Evolutionary conservation across 2,329 filamentous ascomycete species (phyloP), one percentile per base, ranked within the genome.

Genomic region (Erysiphe pulchra): DNA sequence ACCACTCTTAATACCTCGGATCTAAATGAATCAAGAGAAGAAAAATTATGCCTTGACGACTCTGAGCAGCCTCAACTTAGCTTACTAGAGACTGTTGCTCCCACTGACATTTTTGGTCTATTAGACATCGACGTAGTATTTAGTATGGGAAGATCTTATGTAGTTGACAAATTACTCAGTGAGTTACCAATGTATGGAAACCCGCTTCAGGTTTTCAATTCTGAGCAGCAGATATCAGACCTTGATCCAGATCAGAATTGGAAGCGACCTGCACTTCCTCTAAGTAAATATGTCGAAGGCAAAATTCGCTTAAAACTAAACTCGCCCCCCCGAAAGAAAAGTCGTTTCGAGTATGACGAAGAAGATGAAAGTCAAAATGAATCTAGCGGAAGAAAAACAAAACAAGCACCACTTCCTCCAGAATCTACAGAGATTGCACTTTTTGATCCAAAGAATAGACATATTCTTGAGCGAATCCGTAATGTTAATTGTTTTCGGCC

Each of bases 401-500:
- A 64, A 46, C 48, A 50, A 42, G 51, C 54, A 13, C 60, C 71
- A 38, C 57, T 86, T 9, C 69, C 71, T 1, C 77, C 85, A 0
- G 73, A 80, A 50, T 77, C 79, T 51, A 73, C 69, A 1, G 73
- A 82, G 48, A 83, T 94, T 47, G 86, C 87, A 1, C 65, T 98
- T 0, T 98, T 98, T 62, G 76, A 82, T 50, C 76, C 83, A 0
- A 82, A 92, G 49, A 87, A 92, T 64, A 92, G 87, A 60, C 71
- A 77, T 46, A 85, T 94, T 37, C 75, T 87, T 47, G 87, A 95
- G 57, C 73, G 90, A 14, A 71, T 98, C 5, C 84, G 94, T 57
- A 82, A 84, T 10, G 81, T 82, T 9, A 86, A 94, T 59, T 82
- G 87, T 50, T 95, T 98, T 65, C 72, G 86, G 46, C 90, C 90